Conservation (phyloP, 345 rosid species). For the Ricinus communis region DNA sequence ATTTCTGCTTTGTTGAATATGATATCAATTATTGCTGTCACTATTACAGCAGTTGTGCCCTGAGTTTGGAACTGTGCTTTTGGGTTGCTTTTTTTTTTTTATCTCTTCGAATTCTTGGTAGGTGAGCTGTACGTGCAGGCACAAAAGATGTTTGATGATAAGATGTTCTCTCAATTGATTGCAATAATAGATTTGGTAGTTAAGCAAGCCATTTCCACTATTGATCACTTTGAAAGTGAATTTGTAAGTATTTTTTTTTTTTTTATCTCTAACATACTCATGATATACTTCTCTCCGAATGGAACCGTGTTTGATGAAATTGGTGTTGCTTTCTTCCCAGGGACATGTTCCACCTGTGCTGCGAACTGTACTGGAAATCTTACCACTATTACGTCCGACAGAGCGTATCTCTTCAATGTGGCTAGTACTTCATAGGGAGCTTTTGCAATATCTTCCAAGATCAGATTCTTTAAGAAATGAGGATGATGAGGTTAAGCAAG, state of each 20-base stretch:
- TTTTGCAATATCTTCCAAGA: conserved; percentile 73
- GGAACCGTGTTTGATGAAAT: neutral
- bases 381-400: conserved; percentile 71
- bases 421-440: conserved; percentile 65
- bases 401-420: conserved; percentile 86
- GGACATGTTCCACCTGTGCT: conserved; percentile 79
- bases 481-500: conserved; percentile 50
- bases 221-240: conserved; percentile 71
- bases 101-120: conserved; percentile 37
- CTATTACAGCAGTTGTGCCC: neutral
- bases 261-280: neutral
- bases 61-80: conserved; percentile 2
- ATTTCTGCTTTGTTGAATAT: conserved; percentile 10
- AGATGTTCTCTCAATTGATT: conserved; percentile 73
- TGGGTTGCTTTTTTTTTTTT: conserved; percentile 16
- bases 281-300: conserved; percentile 1
- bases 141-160: conserved; percentile 75
- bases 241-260: conserved; percentile 48
- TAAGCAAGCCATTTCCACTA: conserved; percentile 49
- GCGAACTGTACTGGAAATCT: conserved; percentile 71
- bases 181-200: conserved; percentile 65
- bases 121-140: conserved; percentile 92
- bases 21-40: neutral
- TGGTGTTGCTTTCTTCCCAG: conserved; percentile 38
- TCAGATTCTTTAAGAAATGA: conserved; percentile 46